These are phyloP conservation scores for Chlorella sorokiniana DNA, from an alignment of 139 green algal species.

Conservation along the genomic window DNA sequence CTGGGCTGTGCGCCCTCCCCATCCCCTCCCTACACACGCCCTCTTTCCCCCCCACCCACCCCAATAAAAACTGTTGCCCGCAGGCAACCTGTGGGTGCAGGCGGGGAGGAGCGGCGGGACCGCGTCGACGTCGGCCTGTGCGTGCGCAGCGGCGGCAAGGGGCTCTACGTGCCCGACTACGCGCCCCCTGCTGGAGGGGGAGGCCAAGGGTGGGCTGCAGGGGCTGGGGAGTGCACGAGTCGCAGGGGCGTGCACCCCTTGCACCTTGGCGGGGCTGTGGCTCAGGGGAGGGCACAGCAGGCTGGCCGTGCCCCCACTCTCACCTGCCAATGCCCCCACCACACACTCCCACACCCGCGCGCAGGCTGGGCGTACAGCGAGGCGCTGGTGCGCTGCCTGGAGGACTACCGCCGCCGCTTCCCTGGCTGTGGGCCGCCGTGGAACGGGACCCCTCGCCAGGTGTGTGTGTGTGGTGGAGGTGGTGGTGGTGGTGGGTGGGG, in stretches of 20 bases:
- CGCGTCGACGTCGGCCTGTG: constrained; percentile 82
- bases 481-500: not conserved
- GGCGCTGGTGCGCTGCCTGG: constrained; percentile 56
- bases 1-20: not conserved
- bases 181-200: constrained; percentile 19
- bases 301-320: not conserved
- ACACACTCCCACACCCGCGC: constrained; percentile 40
- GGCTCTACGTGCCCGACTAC: constrained; percentile 79
- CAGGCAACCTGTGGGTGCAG: constrained; percentile 70
- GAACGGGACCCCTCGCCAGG: constrained; percentile 29
- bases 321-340: not conserved
- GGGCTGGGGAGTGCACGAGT: not conserved
- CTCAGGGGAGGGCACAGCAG: not conserved
- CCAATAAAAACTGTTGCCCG: too few relatives aligned
- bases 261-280: not conserved
- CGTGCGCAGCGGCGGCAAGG: constrained; percentile 69
- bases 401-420: constrained; percentile 67
- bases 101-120: constrained; percentile 51
- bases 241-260: not conserved
- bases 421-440: constrained; percentile 58
- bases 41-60: not conserved
- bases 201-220: constrained; percentile 12
- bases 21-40: not conserved
- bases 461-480: not conserved
- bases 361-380: constrained; percentile 78